phyloP scores from a whole-genome alignment of 1,284 basidiomycete genomes.

The Hemileia vastatrix region DNA sequence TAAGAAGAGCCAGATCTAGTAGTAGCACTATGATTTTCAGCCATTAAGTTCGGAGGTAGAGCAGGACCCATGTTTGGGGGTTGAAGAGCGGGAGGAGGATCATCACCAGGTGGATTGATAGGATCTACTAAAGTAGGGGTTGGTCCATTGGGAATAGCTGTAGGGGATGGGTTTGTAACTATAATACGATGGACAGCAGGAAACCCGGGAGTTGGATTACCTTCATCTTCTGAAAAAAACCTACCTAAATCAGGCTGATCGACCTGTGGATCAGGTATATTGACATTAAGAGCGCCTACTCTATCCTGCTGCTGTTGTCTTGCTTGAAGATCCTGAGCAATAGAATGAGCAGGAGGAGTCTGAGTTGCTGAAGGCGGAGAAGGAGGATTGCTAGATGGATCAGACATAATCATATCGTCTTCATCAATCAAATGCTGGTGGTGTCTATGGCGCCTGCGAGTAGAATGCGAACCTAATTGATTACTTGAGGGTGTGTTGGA shows the following conservation, averaged over 20 bases:
- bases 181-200: neutral
- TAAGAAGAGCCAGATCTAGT: conserved; percentile 45
- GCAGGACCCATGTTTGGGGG: conserved; percentile 37
- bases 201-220: neutral
- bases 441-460: neutral
- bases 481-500: no score
- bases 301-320: no score
- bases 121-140: conserved; percentile 5
- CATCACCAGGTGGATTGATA: neutral
- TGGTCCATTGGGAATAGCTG: neutral
- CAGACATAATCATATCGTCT: neutral
- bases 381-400: neutral
- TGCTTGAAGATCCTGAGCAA: neutral
- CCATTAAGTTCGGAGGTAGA: conserved; percentile 18
- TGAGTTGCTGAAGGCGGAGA: neutral
- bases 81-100: neutral
- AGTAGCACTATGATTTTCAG: conserved; percentile 27
- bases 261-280: neutral
- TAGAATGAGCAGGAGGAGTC: conserved; percentile 1
- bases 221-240: conserved; percentile 8
- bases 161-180: neutral
- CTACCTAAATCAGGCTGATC: conserved; percentile 1
- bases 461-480: no score
- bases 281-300: neutral
- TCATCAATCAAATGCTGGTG: neutral